Conservation (phyloP, 768 basidiomycete genomes). For the Rhodotorula toruloides region DNA sequence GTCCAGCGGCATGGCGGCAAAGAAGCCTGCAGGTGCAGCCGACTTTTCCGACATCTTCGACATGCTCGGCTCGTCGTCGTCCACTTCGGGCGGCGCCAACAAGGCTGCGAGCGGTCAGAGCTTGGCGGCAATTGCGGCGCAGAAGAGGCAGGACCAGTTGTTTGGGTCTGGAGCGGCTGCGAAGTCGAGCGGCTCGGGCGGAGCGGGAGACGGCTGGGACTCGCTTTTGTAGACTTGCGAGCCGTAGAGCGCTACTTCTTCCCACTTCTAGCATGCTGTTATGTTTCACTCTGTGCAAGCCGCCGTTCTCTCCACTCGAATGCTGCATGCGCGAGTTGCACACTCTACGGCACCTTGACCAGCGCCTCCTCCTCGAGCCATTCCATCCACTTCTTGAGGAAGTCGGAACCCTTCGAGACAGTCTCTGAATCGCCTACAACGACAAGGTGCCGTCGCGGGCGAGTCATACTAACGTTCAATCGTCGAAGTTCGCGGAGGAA, state of each 20-base stretch:
- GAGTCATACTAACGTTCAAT: slow-evolving; percentile 59
- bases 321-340: too few species aligned
- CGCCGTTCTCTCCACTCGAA: too few species aligned
- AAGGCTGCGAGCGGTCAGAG: slow-evolving; percentile 3
- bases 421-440: slow-evolving; percentile 91
- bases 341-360: slow-evolving; percentile 55
- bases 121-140: slow-evolving; percentile 31
- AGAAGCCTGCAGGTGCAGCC: too few species aligned
- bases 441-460: slow-evolving; percentile 36
- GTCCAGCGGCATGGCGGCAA: not conserved
- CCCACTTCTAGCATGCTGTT: too few species aligned
- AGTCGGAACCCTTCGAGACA: slow-evolving; percentile 72
- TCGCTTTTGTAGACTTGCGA: not conserved
- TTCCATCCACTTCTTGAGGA: slow-evolving; percentile 79
- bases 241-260: not conserved
- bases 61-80: not conserved
- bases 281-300: too few species aligned
- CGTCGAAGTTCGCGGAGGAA: slow-evolving; percentile 89
- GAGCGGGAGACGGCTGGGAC: slow-evolving; percentile 5
- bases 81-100: not conserved
- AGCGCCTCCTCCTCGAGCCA: slow-evolving; percentile 90
- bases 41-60: slow-evolving; percentile 41
- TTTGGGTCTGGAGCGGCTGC: not conserved
- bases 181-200: not conserved
- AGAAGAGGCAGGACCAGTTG: slow-evolving; percentile 31